Evolutionary conservation across 495 filamentous ascomycete genomes (phyloP).

Genomic region (Neurospora sp.): DNA sequence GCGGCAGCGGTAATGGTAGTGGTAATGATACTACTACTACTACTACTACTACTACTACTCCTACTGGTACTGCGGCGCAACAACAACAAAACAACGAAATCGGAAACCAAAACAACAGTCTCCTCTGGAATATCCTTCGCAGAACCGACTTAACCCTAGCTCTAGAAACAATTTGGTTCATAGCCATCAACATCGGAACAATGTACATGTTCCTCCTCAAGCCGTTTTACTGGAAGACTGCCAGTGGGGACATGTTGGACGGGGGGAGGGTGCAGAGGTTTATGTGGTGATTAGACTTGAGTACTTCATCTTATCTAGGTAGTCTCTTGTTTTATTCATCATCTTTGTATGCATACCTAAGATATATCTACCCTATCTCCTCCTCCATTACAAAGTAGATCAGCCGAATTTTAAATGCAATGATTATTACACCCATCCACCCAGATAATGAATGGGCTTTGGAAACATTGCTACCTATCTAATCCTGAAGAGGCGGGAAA

Average conservation of each 20-base stretch:
- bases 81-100: not conserved
- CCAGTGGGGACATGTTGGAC: slow-evolving; percentile 45
- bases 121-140: not conserved
- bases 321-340: not conserved
- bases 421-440: too few species aligned
- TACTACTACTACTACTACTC: not conserved
- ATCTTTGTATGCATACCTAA: not conserved
- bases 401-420: too few species aligned
- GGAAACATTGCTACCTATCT: too few species aligned
- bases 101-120: not conserved
- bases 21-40: not conserved
- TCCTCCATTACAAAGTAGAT: too few species aligned
- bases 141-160: slow-evolving; percentile 34
- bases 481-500: too few species aligned
- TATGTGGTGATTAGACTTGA: slow-evolving; percentile 53
- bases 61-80: too few species aligned
- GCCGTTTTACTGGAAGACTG: slow-evolving; percentile 63
- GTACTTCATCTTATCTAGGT: too few species aligned
- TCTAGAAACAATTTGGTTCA: slow-evolving; percentile 72
- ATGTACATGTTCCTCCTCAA: slow-evolving; percentile 72
- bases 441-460: too few species aligned
- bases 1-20: not conserved
- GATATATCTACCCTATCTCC: too few species aligned
- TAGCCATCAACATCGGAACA: slow-evolving; percentile 59
- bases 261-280: slow-evolving; percentile 76